A percentile compares a stretch with the other conserved stretches of the same genome.
These are phyloP conservation scores for Scutellaria barbata DNA, from an alignment of 257 asterid species.

Conservation along the genomic window DNA sequence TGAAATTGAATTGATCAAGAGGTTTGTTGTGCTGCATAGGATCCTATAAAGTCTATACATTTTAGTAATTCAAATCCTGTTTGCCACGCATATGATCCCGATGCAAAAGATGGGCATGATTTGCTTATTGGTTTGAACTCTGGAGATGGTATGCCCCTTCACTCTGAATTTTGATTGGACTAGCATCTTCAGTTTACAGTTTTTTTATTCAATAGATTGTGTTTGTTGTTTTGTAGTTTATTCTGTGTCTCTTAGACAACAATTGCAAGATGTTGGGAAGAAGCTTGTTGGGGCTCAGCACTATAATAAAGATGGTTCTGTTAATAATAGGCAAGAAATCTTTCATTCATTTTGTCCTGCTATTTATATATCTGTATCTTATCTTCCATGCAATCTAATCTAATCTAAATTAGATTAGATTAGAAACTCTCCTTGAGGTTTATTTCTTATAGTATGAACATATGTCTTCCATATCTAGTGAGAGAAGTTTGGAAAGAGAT, in stretches of 20 bases:
- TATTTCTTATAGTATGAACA: slow-evolving; percentile 1
- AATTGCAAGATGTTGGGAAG: slow-evolving; percentile 95
- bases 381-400: slow-evolving; percentile 6
- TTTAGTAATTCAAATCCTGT: slow-evolving; percentile 92
- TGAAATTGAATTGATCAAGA: slow-evolving; percentile 37
- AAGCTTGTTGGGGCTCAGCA: slow-evolving; percentile 99
- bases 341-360: slow-evolving; percentile 7
- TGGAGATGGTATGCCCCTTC: slow-evolving; percentile 78
- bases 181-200: slow-evolving; percentile 20
- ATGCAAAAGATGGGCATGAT: slow-evolving; percentile 98
- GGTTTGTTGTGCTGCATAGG: slow-evolving; percentile 61
- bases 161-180: slow-evolving; percentile 23
- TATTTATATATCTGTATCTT: background rate
- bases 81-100: slow-evolving; percentile 97
- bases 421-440: background rate
- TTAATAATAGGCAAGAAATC: slow-evolving; percentile 71
- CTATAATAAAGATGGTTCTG: slow-evolving; percentile 93
- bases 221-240: slow-evolving; percentile 67
- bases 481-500: slow-evolving; percentile 5
- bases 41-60: slow-evolving; percentile 92
- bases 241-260: slow-evolving; percentile 91
- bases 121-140: slow-evolving; percentile 89
- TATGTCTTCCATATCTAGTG: slow-evolving; percentile 18
- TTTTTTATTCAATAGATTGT: slow-evolving; percentile 18
- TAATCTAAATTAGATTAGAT: background rate